Evolutionary conservation across 2,329 filamentous ascomycete species (phyloP).

Genomic region (Arthroderma sp.): DNA sequence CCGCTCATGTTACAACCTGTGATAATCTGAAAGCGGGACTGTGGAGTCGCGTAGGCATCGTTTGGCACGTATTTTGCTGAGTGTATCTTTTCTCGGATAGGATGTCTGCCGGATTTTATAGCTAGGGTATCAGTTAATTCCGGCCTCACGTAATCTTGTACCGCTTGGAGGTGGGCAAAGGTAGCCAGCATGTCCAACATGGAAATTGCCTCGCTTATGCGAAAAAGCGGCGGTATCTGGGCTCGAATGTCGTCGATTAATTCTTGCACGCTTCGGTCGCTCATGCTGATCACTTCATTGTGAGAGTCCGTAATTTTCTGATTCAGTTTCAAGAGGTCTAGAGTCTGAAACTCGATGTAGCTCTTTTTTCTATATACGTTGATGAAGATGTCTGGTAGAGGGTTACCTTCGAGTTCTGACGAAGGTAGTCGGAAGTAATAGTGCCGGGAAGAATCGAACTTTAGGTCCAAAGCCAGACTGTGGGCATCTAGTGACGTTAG

Average conservation of each 20-base stretch:
- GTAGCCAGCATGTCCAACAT: slow-evolving; percentile 74
- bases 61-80: slow-evolving; percentile 66
- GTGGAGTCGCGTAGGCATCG: slow-evolving; percentile 70
- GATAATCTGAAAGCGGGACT: slow-evolving; percentile 79
- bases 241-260: slow-evolving; percentile 60
- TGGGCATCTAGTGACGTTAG: slow-evolving; percentile 38
- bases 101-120: slow-evolving; percentile 62
- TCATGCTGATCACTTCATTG: slow-evolving; percentile 70
- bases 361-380: slow-evolving; percentile 61
- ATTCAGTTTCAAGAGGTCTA: slow-evolving; percentile 71
- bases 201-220: slow-evolving; percentile 72
- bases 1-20: slow-evolving; percentile 98
- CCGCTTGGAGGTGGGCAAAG: slow-evolving; percentile 62
- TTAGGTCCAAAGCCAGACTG: slow-evolving; percentile 51
- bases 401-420: slow-evolving; percentile 47
- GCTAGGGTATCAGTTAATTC: slow-evolving; percentile 56
- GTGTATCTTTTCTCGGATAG: slow-evolving; percentile 62
- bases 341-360: slow-evolving; percentile 75
- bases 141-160: slow-evolving; percentile 54
- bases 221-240: slow-evolving; percentile 62
- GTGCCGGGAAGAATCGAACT: slow-evolving; percentile 62
- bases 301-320: slow-evolving; percentile 66
- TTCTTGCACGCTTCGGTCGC: slow-evolving; percentile 59
- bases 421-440: slow-evolving; percentile 62
- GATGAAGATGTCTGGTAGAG: slow-evolving; percentile 57